phyloP scores from a whole-genome alignment of 495 filamentous ascomycete species.

The Aspergillus nidulans region DNA sequence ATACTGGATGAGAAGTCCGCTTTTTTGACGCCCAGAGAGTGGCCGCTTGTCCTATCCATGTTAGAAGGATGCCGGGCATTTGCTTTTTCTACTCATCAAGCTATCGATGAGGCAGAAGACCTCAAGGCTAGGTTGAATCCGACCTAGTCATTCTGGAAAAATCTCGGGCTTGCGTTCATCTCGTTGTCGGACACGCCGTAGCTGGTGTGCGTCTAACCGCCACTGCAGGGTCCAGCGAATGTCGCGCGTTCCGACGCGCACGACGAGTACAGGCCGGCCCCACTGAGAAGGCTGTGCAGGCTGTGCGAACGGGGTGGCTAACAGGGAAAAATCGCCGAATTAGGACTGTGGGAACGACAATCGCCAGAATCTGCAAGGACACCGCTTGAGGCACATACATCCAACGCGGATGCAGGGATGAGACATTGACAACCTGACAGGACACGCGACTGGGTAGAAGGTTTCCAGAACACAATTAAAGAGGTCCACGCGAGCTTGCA shows the following conservation, averaged over 20 bases:
- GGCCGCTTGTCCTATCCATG: too few relatives aligned
- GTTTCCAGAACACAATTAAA: background rate
- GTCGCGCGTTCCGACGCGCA: background rate
- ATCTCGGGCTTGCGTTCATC: background rate
- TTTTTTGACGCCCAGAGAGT: too few relatives aligned
- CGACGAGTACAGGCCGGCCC: background rate
- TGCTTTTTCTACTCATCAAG: too few relatives aligned
- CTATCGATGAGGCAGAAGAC: too few relatives aligned
- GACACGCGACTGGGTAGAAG: background rate
- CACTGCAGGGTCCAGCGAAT: background rate
- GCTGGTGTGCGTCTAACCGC: background rate
- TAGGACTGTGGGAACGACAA: background rate
- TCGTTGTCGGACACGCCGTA: background rate
- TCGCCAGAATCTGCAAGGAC: conserved; percentile 2
- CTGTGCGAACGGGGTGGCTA: background rate
- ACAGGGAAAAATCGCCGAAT: background rate
- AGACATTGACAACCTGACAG: background rate
- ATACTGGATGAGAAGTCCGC: too few relatives aligned
- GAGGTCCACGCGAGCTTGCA: too few relatives aligned
- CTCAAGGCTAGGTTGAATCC: too few relatives aligned
- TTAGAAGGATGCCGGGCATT: too few relatives aligned
- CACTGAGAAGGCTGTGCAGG: background rate
- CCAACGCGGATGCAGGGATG: background rate
- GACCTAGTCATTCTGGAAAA: background rate
- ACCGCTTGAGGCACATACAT: background rate